Evolutionary conservation across 148 eudicot genomes (phyloP), one percentile per base, ranked within the genome.

Genomic region (Amaranthus hypochondriacus): DNA sequence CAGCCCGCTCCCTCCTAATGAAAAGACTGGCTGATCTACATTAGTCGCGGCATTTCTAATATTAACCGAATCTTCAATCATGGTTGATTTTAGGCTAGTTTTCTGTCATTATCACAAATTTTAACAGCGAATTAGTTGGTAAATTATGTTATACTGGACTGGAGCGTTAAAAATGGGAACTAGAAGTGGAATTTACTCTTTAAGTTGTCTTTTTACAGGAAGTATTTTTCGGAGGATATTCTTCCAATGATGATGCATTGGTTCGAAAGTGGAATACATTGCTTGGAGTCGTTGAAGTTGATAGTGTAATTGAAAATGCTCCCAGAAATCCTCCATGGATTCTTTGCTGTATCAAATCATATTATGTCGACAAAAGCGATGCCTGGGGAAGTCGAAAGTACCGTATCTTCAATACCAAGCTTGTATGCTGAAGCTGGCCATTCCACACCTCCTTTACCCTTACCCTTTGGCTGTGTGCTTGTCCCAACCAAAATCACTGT

Each of bases 321-420:
- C 81, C 84, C 8, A 86, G 96, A 80, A 82, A 87, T 77, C 95
- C 98, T 61, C 97, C 97, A 56, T 94, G 98, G 98, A 66, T 91
- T 28, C 77, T 77, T 66, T 87, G 91, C 80, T 89, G 98, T 81
- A 72, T 94, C 62, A 91, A 87, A 73, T 91, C 98, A 14, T 94
- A 91, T 77, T 88, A 86, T 71, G 44, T 83, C 9, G 87, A 86
- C 50, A 69, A 84, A 71, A 77, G 6, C 51, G 83, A 88, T 73
- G 58, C 50, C 9, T 87, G 91, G 92, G 87, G 84, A 68, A 89
- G 84, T 75, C 83, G 95, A 63, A 83, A 66, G 15, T 94, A 69
- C 73, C 86, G 88, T 28, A 85, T 94, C 64, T 91, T 91, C 57
- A 83, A 65, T 53, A 94, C 97, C 14, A 78, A 57, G 80, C 68